Evolutionary conservation across 768 basidiomycete species (phyloP).

Genomic region (Tulasnella sp.): DNA sequence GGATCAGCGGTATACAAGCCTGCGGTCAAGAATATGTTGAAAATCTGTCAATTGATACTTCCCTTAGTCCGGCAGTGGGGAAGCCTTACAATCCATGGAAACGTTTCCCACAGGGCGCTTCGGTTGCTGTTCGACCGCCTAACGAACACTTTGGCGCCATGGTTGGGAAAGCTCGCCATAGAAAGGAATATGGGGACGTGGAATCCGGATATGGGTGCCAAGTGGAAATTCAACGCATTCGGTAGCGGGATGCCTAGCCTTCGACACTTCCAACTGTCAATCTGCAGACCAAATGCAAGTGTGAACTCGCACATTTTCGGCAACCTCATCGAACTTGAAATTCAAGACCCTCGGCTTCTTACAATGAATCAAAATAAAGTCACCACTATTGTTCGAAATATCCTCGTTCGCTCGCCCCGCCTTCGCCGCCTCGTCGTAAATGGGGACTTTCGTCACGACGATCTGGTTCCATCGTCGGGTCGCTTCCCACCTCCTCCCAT

Average conservation of each 20-base stretch:
- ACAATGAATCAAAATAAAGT: not conserved
- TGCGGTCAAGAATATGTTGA: not conserved
- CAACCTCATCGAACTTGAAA: not conserved
- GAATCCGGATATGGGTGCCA: not conserved
- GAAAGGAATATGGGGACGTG: not conserved
- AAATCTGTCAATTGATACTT: not conserved
- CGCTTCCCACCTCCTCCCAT: not conserved
- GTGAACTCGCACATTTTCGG: not conserved
- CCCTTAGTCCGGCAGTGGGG: not conserved
- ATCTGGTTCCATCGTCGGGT: not conserved
- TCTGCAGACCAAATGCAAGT: not conserved
- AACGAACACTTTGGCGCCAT: not conserved
- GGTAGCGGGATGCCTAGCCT: too few species aligned
- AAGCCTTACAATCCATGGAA: not conserved
- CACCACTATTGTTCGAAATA: not conserved
- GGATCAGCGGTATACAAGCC: not conserved
- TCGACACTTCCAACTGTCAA: not conserved
- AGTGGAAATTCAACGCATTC: too few species aligned
- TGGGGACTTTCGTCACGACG: too few species aligned
- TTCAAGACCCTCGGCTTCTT: not conserved
- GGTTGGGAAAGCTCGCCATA: not conserved
- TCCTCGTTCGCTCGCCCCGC: not conserved
- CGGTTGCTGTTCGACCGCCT: not conserved
- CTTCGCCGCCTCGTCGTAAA: not conserved
- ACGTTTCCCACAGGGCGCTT: not conserved